These are phyloP conservation scores for Phaffia australis DNA, from an alignment of 768 basidiomycete species.

Conservation along the genomic window DNA sequence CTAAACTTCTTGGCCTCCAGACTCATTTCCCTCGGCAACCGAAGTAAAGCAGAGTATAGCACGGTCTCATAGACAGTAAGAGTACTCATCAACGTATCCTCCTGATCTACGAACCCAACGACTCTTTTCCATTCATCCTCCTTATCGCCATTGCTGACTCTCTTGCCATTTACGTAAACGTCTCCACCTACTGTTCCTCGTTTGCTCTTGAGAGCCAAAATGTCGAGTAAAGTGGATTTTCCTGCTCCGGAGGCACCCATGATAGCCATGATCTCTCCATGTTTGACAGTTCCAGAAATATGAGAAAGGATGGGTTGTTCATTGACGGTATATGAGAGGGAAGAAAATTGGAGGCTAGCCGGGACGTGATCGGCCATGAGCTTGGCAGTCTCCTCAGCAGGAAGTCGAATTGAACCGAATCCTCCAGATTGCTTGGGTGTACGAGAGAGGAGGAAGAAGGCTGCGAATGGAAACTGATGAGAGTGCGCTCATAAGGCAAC, in stretches of 20 bases:
- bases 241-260: conserved; percentile 97
- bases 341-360: conserved; percentile 79
- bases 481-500: conserved; percentile 21
- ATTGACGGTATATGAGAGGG: conserved; percentile 66
- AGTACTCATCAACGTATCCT: conserved; percentile 93
- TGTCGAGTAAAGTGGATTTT: conserved; percentile 92
- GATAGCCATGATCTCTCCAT: conserved; percentile 85
- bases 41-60: conserved; percentile 76
- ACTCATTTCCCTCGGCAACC: conserved; percentile 90
- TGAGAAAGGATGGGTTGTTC: conserved; percentile 60
- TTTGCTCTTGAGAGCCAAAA: conserved; percentile 82
- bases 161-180: conserved; percentile 72
- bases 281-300: conserved; percentile 71
- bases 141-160: conserved; percentile 44
- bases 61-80: conserved; percentile 98
- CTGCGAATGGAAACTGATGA: conserved; percentile 35
- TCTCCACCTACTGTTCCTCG: conserved; percentile 62
- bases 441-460: conserved; percentile 85
- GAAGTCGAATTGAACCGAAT: conserved; percentile 43
- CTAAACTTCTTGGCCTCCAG: conserved; percentile 87
- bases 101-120: conserved; percentile 93
- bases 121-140: conserved; percentile 62
- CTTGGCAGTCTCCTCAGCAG: conserved; percentile 66
- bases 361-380: conserved; percentile 92
- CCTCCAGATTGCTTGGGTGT: conserved; percentile 52